These are phyloP conservation scores for Apophysomyces ossiformis DNA, from an alignment of 371 early-diverging fungal species.

Conservation along the genomic window DNA sequence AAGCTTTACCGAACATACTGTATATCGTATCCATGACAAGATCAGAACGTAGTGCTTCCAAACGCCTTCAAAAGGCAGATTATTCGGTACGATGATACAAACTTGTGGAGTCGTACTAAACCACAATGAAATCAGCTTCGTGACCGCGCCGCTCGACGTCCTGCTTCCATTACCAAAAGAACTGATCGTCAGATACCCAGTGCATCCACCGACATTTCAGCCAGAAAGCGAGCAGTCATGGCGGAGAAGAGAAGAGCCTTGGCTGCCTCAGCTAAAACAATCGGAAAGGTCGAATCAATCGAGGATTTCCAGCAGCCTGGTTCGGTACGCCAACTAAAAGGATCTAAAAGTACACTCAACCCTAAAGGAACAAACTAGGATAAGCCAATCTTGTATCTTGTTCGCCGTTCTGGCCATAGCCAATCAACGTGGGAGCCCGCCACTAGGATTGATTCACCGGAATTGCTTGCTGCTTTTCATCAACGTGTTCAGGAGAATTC, in stretches of 20 bases:
- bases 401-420: not conserved
- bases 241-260: not conserved
- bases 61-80: not conserved
- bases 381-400: not conserved
- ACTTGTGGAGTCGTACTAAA: not conserved
- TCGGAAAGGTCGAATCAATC: not conserved
- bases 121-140: not conserved
- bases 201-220: not conserved
- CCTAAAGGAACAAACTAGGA: not conserved
- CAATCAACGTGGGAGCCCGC: slow-evolving; percentile 8
- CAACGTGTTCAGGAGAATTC: slow-evolving; percentile 20
- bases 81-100: not conserved
- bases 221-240: not conserved
- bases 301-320: not conserved
- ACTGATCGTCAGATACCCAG: not conserved
- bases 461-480: slow-evolving; percentile 20
- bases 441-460: slow-evolving; percentile 11
- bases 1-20: not conserved
- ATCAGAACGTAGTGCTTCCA: not conserved
- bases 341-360: no score
- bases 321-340: not conserved
- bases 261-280: not conserved
- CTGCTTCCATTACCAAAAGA: not conserved
- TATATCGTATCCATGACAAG: not conserved
- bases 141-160: not conserved